These are phyloP conservation scores for Malassezia psittaci DNA, from an alignment of 1,284 basidiomycete genomes.

Conservation along the genomic window DNA sequence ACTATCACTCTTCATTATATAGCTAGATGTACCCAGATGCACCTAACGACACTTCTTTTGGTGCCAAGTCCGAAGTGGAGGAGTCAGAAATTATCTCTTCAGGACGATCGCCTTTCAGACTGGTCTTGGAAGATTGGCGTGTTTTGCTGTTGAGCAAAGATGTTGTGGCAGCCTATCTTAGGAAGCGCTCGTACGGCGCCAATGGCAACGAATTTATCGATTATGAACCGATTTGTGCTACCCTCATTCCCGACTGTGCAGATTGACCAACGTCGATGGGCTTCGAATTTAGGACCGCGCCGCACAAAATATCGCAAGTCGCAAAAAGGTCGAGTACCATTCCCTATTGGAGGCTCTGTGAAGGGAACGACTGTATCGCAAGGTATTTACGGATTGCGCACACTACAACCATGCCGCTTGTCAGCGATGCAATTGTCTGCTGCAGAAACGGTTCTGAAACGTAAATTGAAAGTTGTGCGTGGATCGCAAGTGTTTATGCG, in stretches of 20 bases:
- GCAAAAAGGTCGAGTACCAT: constrained; percentile 67
- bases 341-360: constrained; percentile 65
- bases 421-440: constrained; percentile 81
- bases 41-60: neutral
- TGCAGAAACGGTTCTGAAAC: constrained; percentile 76
- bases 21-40: too few species aligned
- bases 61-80: neutral
- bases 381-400: constrained; percentile 82
- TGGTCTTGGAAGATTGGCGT: too few species aligned
- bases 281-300: constrained; percentile 66
- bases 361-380: constrained; percentile 86
- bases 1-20: too few species aligned
- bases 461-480: constrained; percentile 82
- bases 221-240: too few species aligned
- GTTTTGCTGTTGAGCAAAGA: too few species aligned
- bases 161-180: too few species aligned
- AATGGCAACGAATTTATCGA: too few species aligned
- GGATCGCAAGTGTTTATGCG: constrained; percentile 77
- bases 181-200: too few species aligned
- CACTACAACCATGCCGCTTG: constrained; percentile 73
- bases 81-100: neutral
- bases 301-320: constrained; percentile 71
- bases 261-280: constrained; percentile 47
- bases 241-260: neutral
- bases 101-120: neutral